Evolutionary conservation across 1,284 basidiomycete species (phyloP).

Genomic region (Sparassis latifolia): DNA sequence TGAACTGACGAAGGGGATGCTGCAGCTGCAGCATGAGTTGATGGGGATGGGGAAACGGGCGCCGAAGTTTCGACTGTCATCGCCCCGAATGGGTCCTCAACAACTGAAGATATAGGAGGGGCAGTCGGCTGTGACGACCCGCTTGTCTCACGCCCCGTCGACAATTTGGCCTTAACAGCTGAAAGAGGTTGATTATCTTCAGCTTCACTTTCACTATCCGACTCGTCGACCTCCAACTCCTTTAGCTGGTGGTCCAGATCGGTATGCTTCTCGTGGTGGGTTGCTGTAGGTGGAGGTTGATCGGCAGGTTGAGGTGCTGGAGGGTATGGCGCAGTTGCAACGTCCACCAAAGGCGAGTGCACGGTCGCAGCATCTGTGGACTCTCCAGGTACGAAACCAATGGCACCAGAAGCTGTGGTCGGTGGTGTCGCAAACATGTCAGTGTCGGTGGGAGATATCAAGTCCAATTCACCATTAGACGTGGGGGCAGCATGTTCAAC

Average conservation of each 20-base stretch:
- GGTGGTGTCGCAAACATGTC: constrained; percentile 61
- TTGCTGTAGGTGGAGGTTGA: background rate
- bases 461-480: constrained; percentile 7
- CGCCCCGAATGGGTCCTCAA: too few species aligned
- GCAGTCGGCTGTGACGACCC: background rate
- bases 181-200: constrained; percentile 37
- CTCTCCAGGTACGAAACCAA: constrained; percentile 1
- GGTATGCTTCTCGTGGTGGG: constrained; percentile 26
- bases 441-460: constrained; percentile 34
- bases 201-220: constrained; percentile 44
- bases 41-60: background rate
- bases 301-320: background rate
- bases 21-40: background rate
- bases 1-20: constrained; percentile 7
- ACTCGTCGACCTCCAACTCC: constrained; percentile 61
- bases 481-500: constrained; percentile 5
- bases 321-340: constrained; percentile 13
- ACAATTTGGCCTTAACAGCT: constrained; percentile 18
- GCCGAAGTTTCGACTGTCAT: too few species aligned
- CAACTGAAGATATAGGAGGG: too few species aligned
- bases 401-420: constrained; percentile 32
- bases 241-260: constrained; percentile 49
- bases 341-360: constrained; percentile 43
- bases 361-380: constrained; percentile 15
- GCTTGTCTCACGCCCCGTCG: background rate